These are phyloP conservation scores for Suillus hirtellus DNA, from an alignment of 768 basidiomycete species.

Conservation along the genomic window DNA sequence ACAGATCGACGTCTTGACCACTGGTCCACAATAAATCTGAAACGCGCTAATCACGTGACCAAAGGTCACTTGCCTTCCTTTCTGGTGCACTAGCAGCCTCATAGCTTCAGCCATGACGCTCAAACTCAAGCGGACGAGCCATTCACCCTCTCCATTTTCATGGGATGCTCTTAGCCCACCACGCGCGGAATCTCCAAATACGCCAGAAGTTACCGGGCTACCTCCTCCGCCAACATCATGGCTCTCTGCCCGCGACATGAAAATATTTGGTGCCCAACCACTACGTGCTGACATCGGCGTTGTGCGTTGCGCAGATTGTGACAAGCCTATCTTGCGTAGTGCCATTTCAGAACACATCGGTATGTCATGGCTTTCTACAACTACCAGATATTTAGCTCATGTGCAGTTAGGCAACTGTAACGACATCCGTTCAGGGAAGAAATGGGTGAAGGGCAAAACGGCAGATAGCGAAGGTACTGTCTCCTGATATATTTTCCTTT, in stretches of 20 bases:
- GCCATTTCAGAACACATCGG: slow-evolving; percentile 76
- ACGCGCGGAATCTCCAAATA: slow-evolving; percentile 28
- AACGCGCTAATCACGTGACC: not conserved
- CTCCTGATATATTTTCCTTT: slow-evolving; percentile 6
- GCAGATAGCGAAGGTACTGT: slow-evolving; percentile 47
- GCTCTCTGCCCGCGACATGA: slow-evolving; percentile 86
- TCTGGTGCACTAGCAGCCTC: not conserved
- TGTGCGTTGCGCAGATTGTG: slow-evolving; percentile 79
- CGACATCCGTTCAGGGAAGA: slow-evolving; percentile 56
- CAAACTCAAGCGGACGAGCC: slow-evolving; percentile 43
- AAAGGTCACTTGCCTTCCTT: slow-evolving; percentile 1
- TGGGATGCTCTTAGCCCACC: slow-evolving; percentile 52
- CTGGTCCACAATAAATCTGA: not conserved
- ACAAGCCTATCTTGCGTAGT: slow-evolving; percentile 77
- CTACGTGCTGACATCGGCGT: slow-evolving; percentile 66
- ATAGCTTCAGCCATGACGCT: slow-evolving; percentile 36
- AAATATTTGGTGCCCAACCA: slow-evolving; percentile 79
- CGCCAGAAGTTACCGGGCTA: slow-evolving; percentile 42
- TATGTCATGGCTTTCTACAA: slow-evolving; percentile 36
- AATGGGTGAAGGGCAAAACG: slow-evolving; percentile 55
- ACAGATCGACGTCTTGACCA: not conserved
- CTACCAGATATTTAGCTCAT: slow-evolving; percentile 12
- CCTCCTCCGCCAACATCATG: slow-evolving; percentile 81
- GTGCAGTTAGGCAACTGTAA: slow-evolving; percentile 55
- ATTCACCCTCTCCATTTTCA: slow-evolving; percentile 57